Base-by-base conservation (phyloP, 441 rosid species). In the Hypseocharis bilobata region DNA sequence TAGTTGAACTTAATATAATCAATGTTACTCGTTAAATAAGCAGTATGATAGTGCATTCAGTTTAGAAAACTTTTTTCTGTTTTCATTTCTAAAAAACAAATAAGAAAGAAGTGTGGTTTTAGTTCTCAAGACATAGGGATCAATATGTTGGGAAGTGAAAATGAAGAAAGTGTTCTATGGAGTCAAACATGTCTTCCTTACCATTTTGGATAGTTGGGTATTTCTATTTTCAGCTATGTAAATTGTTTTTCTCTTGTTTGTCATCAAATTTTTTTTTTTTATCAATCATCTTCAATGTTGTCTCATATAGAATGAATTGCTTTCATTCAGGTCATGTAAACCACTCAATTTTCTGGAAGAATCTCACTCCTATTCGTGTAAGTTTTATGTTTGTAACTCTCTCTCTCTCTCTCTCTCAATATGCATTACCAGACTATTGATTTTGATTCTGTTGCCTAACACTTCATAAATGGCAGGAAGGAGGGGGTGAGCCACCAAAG, bases 281-380 rank as follows among this genome's bases (percentile, higher is more conserved):
- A 38, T 19, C 1, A 11, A 51, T 22, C 26, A 23, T 55, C 19
- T 62, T 22, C 25, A 36, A 22, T 56, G 7, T 70, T 52, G 13
- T 28, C 29, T 68, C 0, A 6, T 27, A n/a, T 62, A 61, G 20
- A 13, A 19, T 42, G 69, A 45, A 8, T 6, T 66, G 17, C 49
- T 27, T 6, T 55, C 8, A 23, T 76, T 74, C 82, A 93, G 96
- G 96, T 67, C 97, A 93, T 77, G 59, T 93, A 36, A 93, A 93
- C 72, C 99, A 93, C 81, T 91, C 96, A 11, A 82, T 87, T 42
- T 91, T 93, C 80, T 93, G 97, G 99, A 81, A 87, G 78, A 93
- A 86, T 67, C 97, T 93, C 28, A 72, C 83, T 60, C 97, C 97
- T 27, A 64, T 70, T 60, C 65, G 63, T 3, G 99, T 88, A 77